Base-by-base conservation (phyloP, 805 yeast species). In the Metschnikowia gelsemii region DNA sequence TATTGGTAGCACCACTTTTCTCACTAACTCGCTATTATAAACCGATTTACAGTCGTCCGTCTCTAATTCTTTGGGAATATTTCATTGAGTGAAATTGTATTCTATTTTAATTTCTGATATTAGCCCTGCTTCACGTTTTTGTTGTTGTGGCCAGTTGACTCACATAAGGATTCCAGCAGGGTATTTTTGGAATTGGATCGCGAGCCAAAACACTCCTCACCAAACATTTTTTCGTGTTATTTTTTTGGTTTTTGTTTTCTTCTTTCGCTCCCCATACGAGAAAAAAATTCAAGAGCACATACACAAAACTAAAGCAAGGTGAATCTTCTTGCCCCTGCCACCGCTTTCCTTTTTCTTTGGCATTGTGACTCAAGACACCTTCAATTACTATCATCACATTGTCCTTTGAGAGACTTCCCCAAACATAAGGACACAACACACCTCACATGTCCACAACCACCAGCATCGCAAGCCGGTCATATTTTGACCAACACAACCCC, bases 401-500 rank as follows among this genome's bases (percentile, higher is more conserved):
- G 19, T 19, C 30, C 14, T 4, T 13, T 26, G n/a, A 12, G 20
- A 9, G 20, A 18, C 39, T 22, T 29, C 34, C 24, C 5, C 22
- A 8, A 25, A 24, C 28, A 34, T 19, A 17, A 29, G 17, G 5
- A 16, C 14, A 29, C 25, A 16, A 8, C 32, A 11, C 5, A 23
- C 19, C 8, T 11, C 24, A n/a, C 19, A 41, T 41, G 44, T 41
- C 44, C 28, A 35, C 40, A 17, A 32, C 40, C 27, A 35, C 44
- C 13, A 41, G 44, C 25, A 27, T 41, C 22, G 36, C 40, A 7
- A 41, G 44, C 40, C 26, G 36, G 32, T 35, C 40, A 8, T 41
- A 31, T 18, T 41, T 41, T 17, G 44, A 41, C 22, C 44, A 30
- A 18, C 44, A 31, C 24, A 30, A 31, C 19, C 21, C 44, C 17